Base-by-base conservation (phyloP, 2,329 filamentous ascomycete genomes). In the Aspergillus luchuensis region DNA sequence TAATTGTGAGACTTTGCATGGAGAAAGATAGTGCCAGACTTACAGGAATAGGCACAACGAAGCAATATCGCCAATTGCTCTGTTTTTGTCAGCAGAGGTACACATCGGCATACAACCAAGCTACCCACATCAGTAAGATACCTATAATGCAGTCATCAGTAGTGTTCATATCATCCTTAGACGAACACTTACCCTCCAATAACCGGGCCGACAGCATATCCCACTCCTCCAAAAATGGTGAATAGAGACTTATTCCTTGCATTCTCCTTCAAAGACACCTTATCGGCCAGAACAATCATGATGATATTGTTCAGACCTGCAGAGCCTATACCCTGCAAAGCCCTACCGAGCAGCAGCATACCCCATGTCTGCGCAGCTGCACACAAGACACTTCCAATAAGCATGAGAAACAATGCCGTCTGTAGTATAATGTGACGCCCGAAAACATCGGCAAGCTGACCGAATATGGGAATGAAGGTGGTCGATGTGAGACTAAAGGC, bases 401-500 rank as follows among this genome's bases (percentile, higher is more conserved):
- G 67, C 79, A 87, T 85, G 45, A 83, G 72, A 36, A 85, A 70
- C 50, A 89, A 79, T 33, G 85, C 79, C 8, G 81, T 76, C 52
- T 89, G 86, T 7, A 91, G 76, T 5, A 84, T 78, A 5, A 76
- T 76, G 68, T 89, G 84, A 2, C 88, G 82, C 15, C 88, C 88
- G 65, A 88, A 89, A 28, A 89, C 81, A 64, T 90, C 86, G 15
- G 85, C 82, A 48, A 87, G 79, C 66, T 89, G 87, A 1, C 84
- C 86, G 76, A 87, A 89, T 56, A 85, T 83, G 3, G 87, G 87
- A 8, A 90, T 86, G 64, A 89, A 90, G 1, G 87, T 84, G 1
- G 88, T 87, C 0, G 85, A 85, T 0, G 87, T 88, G 13, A 91
- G 78, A 56, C 87, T 90, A 73, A 89, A 91, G 6, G 87, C 80